A percentile compares a stretch with the other conserved stretches of the same genome.
Evolutionary conservation across 306 rosid species (phyloP).

Genomic region (Inga laurina): DNA sequence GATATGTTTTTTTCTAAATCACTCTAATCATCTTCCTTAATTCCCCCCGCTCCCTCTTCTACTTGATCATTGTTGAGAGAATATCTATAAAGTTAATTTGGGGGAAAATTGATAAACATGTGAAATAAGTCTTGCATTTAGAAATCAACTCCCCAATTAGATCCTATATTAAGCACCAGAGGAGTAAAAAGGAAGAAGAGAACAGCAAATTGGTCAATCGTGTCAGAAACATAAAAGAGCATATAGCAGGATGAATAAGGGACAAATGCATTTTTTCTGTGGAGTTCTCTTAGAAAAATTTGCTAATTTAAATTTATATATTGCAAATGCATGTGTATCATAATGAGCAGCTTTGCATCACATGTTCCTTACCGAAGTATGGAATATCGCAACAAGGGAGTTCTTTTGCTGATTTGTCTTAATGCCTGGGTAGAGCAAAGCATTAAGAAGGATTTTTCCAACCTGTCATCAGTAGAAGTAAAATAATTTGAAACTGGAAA

Average conservation of each 20-base stretch:
- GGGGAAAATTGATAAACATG: too few relatives aligned
- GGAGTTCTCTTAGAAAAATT: neutral
- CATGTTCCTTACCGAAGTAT: slow-evolving; percentile 67
- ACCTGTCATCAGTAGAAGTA: slow-evolving; percentile 58
- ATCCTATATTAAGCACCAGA: too few relatives aligned
- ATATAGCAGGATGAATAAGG: neutral
- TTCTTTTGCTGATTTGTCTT: slow-evolving; percentile 91
- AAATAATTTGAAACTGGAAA: slow-evolving; percentile 34
- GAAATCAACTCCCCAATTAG: too few relatives aligned
- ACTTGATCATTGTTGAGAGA: too few relatives aligned
- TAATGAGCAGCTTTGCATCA: slow-evolving; percentile 6
- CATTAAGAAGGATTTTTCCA: slow-evolving; percentile 90
- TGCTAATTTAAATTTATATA: slow-evolving; percentile 3
- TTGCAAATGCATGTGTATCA: neutral
- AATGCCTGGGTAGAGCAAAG: slow-evolving; percentile 89
- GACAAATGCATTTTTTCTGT: neutral
- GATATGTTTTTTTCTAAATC: too few relatives aligned
- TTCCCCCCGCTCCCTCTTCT: too few relatives aligned
- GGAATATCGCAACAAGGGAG: slow-evolving; percentile 90
- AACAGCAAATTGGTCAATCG: neutral
- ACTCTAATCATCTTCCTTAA: too few relatives aligned
- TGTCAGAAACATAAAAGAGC: neutral
- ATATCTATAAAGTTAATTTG: too few relatives aligned
- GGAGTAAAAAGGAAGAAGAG: neutral
- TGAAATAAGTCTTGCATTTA: too few relatives aligned